These are phyloP conservation scores for Puccinellia tenuiflora DNA, from an alignment of 176 grass and related monocot species.

Conservation along the genomic window DNA sequence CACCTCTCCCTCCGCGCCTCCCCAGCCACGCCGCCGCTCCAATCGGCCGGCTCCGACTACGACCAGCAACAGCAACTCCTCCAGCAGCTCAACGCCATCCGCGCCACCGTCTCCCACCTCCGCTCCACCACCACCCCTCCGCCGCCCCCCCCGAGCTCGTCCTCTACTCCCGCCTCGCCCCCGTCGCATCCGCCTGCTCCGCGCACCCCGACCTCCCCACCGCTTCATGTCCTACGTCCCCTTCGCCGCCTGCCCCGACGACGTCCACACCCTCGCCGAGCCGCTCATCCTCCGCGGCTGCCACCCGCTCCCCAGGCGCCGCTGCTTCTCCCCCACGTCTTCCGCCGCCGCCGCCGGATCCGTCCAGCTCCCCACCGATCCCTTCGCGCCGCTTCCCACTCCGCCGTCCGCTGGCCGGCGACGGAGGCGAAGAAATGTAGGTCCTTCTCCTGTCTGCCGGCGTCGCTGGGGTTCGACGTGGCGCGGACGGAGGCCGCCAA, in stretches of 20 bases:
- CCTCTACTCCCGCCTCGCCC: constrained; percentile 56
- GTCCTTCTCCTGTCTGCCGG: constrained; percentile 52
- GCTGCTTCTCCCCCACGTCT: constrained; percentile 62
- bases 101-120: constrained; percentile 77
- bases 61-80: constrained; percentile 30
- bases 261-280: constrained; percentile 51
- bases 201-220: constrained; percentile 65
- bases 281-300: constrained; percentile 82
- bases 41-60: not conserved
- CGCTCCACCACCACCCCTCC: constrained; percentile 37
- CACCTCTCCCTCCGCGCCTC: constrained; percentile 64
- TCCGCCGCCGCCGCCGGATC: constrained; percentile 15
- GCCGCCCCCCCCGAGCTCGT: constrained; percentile 51
- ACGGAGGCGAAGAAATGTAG: constrained; percentile 26
- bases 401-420: constrained; percentile 55
- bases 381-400: constrained; percentile 58
- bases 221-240: constrained; percentile 64
- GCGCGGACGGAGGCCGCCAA: constrained; percentile 43
- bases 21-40: constrained; percentile 14
- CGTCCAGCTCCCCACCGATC: constrained; percentile 48
- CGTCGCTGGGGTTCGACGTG: constrained; percentile 52
- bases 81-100: constrained; percentile 78
- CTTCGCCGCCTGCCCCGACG: constrained; percentile 58
- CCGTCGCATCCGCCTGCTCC: constrained; percentile 63
- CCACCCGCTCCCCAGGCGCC: constrained; percentile 58